Evolutionary conservation across 129 eudicot species (phyloP).

Genomic region (Flaveria robusta): DNA sequence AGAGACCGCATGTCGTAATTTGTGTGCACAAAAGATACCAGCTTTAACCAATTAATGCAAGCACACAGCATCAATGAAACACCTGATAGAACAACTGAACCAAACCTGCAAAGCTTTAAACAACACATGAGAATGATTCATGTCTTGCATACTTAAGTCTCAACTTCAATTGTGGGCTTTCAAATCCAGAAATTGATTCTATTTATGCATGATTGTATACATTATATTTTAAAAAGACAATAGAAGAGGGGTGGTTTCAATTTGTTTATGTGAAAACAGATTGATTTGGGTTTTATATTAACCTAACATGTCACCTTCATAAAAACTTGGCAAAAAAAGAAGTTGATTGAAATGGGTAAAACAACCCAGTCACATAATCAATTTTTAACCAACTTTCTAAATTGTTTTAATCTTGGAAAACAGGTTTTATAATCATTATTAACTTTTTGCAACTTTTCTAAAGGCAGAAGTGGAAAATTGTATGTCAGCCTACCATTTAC

Average conservation of each 20-base stretch:
- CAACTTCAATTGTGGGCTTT: background rate
- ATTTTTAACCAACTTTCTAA: background rate
- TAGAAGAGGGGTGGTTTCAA: background rate
- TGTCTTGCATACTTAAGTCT: slow-evolving; percentile 9
- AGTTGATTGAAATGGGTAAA: background rate
- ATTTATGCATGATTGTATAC: background rate
- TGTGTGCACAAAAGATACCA: slow-evolving; percentile 90
- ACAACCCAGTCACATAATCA: background rate
- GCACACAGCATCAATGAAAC: slow-evolving; percentile 72
- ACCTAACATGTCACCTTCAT: background rate
- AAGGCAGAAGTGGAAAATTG: background rate
- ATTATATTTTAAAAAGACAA: background rate
- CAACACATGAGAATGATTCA: slow-evolving; percentile 18
- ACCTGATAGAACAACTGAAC: slow-evolving; percentile 87
- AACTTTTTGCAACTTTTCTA: background rate
- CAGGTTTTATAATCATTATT: background rate
- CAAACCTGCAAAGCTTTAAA: slow-evolving; percentile 63
- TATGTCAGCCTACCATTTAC: background rate
- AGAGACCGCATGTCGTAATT: slow-evolving; percentile 79
- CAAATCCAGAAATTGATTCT: slow-evolving; percentile 8
- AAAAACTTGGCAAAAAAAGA: background rate
- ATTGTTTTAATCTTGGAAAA: background rate
- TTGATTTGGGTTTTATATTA: background rate
- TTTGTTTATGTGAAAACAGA: background rate
- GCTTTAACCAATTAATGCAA: slow-evolving; percentile 89